Evolutionary conservation across 192 early-diverging fungal species (phyloP).

Genomic region (Rhizophagus clarus): DNA sequence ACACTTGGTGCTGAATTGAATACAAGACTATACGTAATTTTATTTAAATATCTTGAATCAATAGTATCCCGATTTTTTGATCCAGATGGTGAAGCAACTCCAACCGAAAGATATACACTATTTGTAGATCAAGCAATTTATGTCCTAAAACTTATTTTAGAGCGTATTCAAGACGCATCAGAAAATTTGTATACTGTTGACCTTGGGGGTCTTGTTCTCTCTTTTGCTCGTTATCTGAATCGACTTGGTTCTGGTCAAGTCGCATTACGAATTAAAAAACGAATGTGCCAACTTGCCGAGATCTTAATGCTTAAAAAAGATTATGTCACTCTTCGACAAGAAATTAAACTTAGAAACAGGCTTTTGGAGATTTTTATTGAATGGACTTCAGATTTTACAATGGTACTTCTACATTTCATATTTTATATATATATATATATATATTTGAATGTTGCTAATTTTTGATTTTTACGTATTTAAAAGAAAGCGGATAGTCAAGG

Average conservation of each 20-base stretch:
- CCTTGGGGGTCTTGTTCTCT: conserved; percentile 65
- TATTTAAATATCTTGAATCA: conserved; percentile 59
- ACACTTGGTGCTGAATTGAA: conserved; percentile 78
- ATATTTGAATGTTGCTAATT: too few relatives aligned
- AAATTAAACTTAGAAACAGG: conserved; percentile 73
- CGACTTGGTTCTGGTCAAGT: conserved; percentile 55
- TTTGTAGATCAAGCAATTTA: conserved; percentile 76
- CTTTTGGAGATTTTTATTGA: conserved; percentile 72
- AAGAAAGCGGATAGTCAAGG: conserved; percentile 42
- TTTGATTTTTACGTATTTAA: neutral
- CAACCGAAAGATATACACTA: conserved; percentile 63
- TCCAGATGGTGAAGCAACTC: conserved; percentile 54
- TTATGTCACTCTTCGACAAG: conserved; percentile 67
- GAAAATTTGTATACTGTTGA: conserved; percentile 67
- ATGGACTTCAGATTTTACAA: conserved; percentile 75
- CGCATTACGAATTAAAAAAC: conserved; percentile 70
- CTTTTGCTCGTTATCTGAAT: conserved; percentile 74
- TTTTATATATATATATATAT: too few relatives aligned
- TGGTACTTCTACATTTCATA: conserved; percentile 41
- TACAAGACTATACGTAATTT: conserved; percentile 61
- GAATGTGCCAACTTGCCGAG: conserved; percentile 77
- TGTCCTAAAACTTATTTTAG: conserved; percentile 72
- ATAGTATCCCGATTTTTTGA: conserved; percentile 66
- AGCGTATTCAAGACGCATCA: conserved; percentile 63
- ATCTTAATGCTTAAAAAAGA: conserved; percentile 76